Evolutionary conservation across 2,329 filamentous ascomycete genomes (phyloP).

Genomic region (Exophiala lecanii-corni): DNA sequence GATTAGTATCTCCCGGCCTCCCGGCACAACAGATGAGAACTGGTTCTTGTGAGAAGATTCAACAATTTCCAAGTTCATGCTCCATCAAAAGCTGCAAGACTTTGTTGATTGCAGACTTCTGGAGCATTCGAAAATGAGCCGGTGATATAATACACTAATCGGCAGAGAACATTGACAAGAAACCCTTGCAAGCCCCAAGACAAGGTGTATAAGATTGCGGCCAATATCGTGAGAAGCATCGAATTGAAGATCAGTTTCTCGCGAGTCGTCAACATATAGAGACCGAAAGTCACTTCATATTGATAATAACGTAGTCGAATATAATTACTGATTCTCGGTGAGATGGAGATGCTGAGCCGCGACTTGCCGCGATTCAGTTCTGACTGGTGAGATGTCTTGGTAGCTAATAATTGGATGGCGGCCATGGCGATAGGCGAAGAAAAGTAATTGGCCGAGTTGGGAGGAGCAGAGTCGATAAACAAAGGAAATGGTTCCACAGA

Average conservation of each 20-base stretch:
- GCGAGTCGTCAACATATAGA: constrained; percentile 94
- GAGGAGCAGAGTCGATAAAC: constrained; percentile 24
- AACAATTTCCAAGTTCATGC: no score
- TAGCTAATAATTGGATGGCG: constrained; percentile 19
- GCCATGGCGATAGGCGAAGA: constrained; percentile 26
- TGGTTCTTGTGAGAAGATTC: no score
- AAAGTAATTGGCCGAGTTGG: constrained; percentile 25
- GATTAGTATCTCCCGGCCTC: no score
- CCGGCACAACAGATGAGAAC: no score
- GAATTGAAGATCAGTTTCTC: constrained; percentile 97
- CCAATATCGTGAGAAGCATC: constrained; percentile 33
- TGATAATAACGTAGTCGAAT: constrained; percentile 93
- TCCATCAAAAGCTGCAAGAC: background rate
- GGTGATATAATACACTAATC: constrained; percentile 22
- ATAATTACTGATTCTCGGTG: constrained; percentile 21
- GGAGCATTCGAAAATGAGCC: constrained; percentile 5
- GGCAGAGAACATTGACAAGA: constrained; percentile 20
- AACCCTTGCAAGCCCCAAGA: constrained; percentile 22
- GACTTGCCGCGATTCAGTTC: background rate
- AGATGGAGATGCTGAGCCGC: constrained; percentile 11
- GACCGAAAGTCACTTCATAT: constrained; percentile 94
- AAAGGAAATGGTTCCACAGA: constrained; percentile 26
- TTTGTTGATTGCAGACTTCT: background rate
- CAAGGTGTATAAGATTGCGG: constrained; percentile 17
- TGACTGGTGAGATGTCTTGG: background rate